Evolutionary conservation across 257 asterid genomes (phyloP), one percentile per base, ranked within the genome.

Genomic region (Striga asiatica): DNA sequence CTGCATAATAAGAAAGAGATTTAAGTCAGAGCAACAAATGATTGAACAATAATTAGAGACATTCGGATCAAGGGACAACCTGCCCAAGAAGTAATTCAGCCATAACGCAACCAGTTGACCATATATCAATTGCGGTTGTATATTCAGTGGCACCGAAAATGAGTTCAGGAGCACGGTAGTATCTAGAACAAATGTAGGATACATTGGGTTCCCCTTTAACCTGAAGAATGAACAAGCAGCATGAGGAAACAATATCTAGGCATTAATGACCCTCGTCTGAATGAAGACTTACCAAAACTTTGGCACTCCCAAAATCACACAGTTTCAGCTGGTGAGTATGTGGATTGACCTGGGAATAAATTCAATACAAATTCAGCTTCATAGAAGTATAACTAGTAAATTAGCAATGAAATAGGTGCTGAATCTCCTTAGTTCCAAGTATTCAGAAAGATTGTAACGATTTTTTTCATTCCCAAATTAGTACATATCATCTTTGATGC

Each of bases 51-150:
- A 1, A 29, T 6, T 18, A 19, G 23, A 53, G 39, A 63, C 54
- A 27, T 32, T 48, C 50, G 34, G 42, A 67, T 49, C 60, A 52
- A 3, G 9, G 25, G 52, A 54, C 46, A 52, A 89, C 97, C 89
- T 89, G 88, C 53, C 97, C 97, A 56, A 85, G 91, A 74, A 89
- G 94, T 73, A 89, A 73, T 70, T 89, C 97, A 71, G 95, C 95
- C 97, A 89, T 83, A 66, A 89, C 97, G 71, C 97, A 89, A 56
- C 97, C 97, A 54, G 91, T 76, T 35, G 97, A 89, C 97, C 97
- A 89, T 74, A 89, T 80, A 71, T 89, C 97, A 57, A 83, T 85
- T 50, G 97, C 94, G 60, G 97, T 77, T 60, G 97, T 89, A 73
- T 89, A 89, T 70, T 89, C 97, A 57, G 95, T 89, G 69, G 97